Evolutionary conservation across 805 yeast genomes (phyloP), one percentile per base, ranked within the genome.

Genomic region (Candida insectorum): DNA sequence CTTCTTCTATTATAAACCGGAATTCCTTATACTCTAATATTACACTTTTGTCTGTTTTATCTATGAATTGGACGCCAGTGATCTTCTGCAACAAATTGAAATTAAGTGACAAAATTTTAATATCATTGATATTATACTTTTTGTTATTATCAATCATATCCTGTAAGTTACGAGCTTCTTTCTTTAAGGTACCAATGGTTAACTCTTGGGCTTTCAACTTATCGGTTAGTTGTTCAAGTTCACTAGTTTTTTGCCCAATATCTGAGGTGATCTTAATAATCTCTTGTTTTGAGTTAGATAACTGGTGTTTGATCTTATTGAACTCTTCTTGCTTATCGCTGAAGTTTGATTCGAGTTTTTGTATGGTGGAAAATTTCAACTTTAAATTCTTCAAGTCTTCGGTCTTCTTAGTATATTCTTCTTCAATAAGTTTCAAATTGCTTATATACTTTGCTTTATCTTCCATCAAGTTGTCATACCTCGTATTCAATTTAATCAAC

Each of bases 401-500:
- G 6, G 6, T 11, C 22, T 25, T 34, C 13, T 19, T 8, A 7
- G 33, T 33, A 14, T 34, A 37, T n/a, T 24, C 26, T 1, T 23
- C 29, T 9, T 49, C 47, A 4, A 34, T 19, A 2, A n/a, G 13
- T 11, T 17, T 18, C 28, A 39, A 34, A 19, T 36, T 34, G 28
- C 13, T 31, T 12, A 31, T 26, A n/a, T 33, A 23, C 20, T 24
- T 30, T 4, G 13, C 20, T 20, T 49, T 43, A 16, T 39, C 46
- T n/a, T 30, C 23, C 8, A 31, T 19, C 15, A 43, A 31, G 6
- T 7, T 21, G 11, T 29, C 31, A 30, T 29, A 31, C 15, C 26
- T 40, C 13, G 36, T 33, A 18, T 49, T 40, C 14, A 65, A 42
- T 24, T 62, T 62, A 12, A 44, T 51, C 20, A 69, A 47, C 11